phyloP scores from a whole-genome alignment of 805 yeast genomes.

The Saturnispora bothae region DNA sequence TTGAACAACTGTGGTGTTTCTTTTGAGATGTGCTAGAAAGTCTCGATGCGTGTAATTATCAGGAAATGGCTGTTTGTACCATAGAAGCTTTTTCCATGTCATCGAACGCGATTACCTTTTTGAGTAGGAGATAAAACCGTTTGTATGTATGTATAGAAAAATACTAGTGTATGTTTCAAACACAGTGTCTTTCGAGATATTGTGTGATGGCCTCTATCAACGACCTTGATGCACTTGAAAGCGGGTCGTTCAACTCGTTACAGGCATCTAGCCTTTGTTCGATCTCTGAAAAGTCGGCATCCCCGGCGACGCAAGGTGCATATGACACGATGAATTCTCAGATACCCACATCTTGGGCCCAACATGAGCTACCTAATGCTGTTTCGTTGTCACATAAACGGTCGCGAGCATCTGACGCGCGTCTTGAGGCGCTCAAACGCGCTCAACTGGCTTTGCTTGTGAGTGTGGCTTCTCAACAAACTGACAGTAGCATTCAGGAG shows the following conservation, averaged over 20 bases:
- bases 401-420: not conserved
- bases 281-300: too few species aligned
- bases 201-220: not conserved
- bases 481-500: too few species aligned
- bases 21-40: conserved; percentile 67
- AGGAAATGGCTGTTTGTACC: conserved; percentile 77
- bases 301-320: not conserved
- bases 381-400: not conserved
- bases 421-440: conserved; percentile 2
- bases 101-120: too few species aligned
- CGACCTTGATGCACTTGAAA: conserved; percentile 7
- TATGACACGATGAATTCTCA: not conserved
- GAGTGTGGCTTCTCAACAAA: conserved; percentile 4
- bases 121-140: too few species aligned
- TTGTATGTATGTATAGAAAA: too few species aligned
- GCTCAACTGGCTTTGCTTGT: conserved; percentile 5
- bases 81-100: conserved; percentile 72
- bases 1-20: conserved; percentile 64
- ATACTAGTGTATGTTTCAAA: too few species aligned
- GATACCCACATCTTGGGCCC: conserved; percentile 5
- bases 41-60: conserved; percentile 83
- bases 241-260: conserved; percentile 2
- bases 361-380: not conserved
- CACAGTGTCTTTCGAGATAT: not conserved
- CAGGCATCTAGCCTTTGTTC: not conserved